Evolutionary conservation across 345 rosid genomes (phyloP).

Genomic region (Hibiscus syriacus): DNA sequence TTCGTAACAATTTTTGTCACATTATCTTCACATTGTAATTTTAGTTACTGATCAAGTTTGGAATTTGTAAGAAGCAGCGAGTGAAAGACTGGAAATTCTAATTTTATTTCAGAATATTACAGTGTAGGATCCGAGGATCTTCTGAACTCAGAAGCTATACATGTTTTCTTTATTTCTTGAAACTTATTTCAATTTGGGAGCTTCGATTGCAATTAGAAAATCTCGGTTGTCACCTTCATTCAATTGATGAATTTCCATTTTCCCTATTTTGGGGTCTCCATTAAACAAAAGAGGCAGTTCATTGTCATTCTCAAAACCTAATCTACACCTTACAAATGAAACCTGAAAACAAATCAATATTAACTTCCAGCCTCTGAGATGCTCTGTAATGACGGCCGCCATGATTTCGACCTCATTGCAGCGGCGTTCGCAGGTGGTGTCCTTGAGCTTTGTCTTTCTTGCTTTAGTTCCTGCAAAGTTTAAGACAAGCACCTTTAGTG

Average conservation of each 20-base stretch:
- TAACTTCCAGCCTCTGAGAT: constrained; percentile 65
- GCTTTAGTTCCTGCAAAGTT: constrained; percentile 38
- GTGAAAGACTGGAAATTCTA: background rate
- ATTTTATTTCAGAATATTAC: background rate
- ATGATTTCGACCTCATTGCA: constrained; percentile 49
- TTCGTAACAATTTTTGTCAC: background rate
- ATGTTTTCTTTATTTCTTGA: constrained; percentile 34
- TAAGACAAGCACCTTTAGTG: background rate
- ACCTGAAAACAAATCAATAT: constrained; percentile 19
- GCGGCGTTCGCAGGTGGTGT: constrained; percentile 33
- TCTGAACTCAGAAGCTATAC: constrained; percentile 29
- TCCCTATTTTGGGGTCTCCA: background rate
- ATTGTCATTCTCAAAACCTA: constrained; percentile 6
- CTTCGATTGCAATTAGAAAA: constrained; percentile 8
- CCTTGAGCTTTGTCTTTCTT: constrained; percentile 45
- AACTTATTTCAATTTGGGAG: constrained; percentile 10
- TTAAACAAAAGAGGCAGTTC: constrained; percentile 16
- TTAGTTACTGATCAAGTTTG: background rate
- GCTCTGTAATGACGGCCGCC: constrained; percentile 87
- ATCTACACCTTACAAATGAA: background rate
- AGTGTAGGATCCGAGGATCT: constrained; percentile 16
- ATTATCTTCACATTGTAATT: background rate
- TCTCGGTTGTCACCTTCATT: constrained; percentile 10
- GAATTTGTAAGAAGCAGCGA: background rate
- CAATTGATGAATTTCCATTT: background rate